Evolutionary conservation across 139 green algal genomes (phyloP), one percentile per base, ranked within the genome.

Genomic region (Auxenochlorella protothecoides): DNA sequence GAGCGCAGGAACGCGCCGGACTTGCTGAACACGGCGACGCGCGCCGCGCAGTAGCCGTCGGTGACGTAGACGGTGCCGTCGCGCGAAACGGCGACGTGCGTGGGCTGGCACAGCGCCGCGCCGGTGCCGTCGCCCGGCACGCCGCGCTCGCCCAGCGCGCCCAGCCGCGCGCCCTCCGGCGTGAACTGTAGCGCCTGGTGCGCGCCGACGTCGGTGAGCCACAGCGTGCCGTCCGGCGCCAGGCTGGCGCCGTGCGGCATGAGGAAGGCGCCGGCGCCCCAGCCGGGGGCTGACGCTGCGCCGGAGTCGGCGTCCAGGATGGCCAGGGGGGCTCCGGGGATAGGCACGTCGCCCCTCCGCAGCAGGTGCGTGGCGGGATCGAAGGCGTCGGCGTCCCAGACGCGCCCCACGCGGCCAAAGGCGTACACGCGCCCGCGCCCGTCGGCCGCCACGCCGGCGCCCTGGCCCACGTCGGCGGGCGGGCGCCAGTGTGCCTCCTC

Each of bases 231-330:
- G 9, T 9, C 11, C 9, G 9, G 57, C 57, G 9, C 66, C 11
- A 89, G 59, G 0, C 85, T 88, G 54, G 96, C 75, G 75, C 84
- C 89, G 81, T 97, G 92, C 0, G 92, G 90, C 90, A 97, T 87
- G 60, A 78, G 81, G 63, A 93, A 89, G 6, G 65, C 5, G 55
- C 66, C 72, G 0, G 53, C 72, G 2, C 88, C 90, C 84, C 79
- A 92, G 8, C 65, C 60, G 3, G 5, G 53, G 6, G 73, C 6
- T 44, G 27, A 2, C 0, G 72, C 66, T 14, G 16, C 65, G 5
- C 73, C 73, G 2, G 65, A 63, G 52, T 73, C 67, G 15, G 11
- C 14, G 72, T 78, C 66, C 27, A 69, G n/a, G 27, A 44, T 13
- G 6, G 55, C 8, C 16, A 69, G 65, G 65, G 27, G 8, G 16